Evolutionary conservation across 192 early-diverging fungal genomes (phyloP).

Genomic region (Backusella circina): DNA sequence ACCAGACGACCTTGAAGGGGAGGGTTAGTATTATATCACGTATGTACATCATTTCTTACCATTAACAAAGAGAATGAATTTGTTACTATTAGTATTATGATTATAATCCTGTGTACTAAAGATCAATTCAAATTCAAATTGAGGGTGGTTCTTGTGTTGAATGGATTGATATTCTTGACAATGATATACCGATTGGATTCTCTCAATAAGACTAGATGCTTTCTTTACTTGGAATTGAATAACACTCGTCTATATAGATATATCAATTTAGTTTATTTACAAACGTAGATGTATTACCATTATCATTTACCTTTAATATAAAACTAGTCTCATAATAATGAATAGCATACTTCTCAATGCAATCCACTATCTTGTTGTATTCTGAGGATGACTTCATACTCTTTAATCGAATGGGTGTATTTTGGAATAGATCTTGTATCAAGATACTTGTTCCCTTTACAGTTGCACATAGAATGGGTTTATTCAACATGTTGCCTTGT

Average conservation of each 20-base stretch:
- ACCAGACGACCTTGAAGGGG: neutral
- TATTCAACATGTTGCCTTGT: neutral
- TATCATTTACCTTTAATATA: neutral
- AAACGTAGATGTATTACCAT: neutral
- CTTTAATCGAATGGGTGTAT: neutral
- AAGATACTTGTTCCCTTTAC: neutral
- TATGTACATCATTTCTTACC: neutral
- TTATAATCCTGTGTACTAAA: neutral
- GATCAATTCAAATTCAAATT: neutral
- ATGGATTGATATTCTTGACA: neutral
- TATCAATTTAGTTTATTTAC: neutral
- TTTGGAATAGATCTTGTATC: constrained; percentile 6
- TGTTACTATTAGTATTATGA: neutral
- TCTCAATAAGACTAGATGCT: neutral
- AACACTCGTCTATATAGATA: neutral
- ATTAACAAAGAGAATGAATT: constrained; percentile 7
- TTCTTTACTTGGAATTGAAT: neutral
- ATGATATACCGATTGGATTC: neutral
- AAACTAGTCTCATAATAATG: neutral
- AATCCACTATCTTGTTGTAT: neutral
- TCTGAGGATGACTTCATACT: neutral
- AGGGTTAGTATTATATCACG: too few species aligned
- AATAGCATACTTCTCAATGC: constrained; percentile 4
- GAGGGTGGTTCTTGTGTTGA: neutral
- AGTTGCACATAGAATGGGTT: neutral